Evolutionary conservation across 306 rosid species (phyloP).

Genomic region (Senna tora): DNA sequence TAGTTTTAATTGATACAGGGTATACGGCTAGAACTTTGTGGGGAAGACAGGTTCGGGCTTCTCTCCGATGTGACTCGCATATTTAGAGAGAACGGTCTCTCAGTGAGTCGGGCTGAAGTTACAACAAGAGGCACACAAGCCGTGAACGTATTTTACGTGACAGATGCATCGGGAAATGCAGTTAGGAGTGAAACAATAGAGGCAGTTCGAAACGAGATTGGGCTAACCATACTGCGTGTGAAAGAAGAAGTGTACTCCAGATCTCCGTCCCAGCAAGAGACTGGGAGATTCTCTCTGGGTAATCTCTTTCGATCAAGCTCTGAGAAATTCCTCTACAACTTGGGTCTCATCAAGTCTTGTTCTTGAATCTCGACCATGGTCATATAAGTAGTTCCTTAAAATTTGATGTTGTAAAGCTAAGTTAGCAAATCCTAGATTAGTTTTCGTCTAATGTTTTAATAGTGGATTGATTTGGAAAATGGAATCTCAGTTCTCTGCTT

Average conservation of each 20-base stretch:
- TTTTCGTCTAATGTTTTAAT: slow-evolving; percentile 19
- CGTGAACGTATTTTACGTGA: slow-evolving; percentile 83
- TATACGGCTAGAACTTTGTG: slow-evolving; percentile 78
- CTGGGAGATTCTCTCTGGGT: slow-evolving; percentile 67
- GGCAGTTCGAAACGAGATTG: slow-evolving; percentile 88
- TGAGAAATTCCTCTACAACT: slow-evolving; percentile 83
- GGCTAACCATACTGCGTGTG: slow-evolving; percentile 64
- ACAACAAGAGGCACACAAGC: slow-evolving; percentile 82
- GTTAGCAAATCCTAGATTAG: slow-evolving; percentile 52
- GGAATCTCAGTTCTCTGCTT: neutral
- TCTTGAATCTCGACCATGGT: slow-evolving; percentile 43
- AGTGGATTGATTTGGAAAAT: slow-evolving; percentile 45
- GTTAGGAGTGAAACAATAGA: slow-evolving; percentile 86
- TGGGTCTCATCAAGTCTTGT: slow-evolving; percentile 82
- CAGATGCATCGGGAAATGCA: slow-evolving; percentile 74
- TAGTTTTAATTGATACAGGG: slow-evolving; percentile 56
- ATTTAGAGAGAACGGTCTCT: slow-evolving; percentile 92
- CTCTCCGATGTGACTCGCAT: slow-evolving; percentile 94
- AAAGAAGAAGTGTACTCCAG: slow-evolving; percentile 61
- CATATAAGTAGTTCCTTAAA: slow-evolving; percentile 26
- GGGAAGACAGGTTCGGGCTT: slow-evolving; percentile 89
- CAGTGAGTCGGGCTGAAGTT: slow-evolving; percentile 90
- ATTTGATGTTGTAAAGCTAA: slow-evolving; percentile 38
- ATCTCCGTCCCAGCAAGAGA: slow-evolving; percentile 58
- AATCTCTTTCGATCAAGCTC: slow-evolving; percentile 79